Conservation (phyloP, 495 filamentous ascomycete species). For the Annulohypoxylon stygium region DNA sequence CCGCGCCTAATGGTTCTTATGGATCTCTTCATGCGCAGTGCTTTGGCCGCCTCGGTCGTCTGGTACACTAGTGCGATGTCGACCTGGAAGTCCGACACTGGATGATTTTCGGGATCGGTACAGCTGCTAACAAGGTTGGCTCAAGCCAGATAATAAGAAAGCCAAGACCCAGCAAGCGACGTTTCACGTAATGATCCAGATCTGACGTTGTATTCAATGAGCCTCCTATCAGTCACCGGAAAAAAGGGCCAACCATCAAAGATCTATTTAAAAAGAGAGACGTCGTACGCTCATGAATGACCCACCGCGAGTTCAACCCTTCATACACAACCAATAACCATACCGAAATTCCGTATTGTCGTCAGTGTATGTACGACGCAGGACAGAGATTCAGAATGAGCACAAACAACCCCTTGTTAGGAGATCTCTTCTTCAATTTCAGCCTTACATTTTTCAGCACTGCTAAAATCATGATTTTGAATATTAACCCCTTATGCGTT, state of each 20-base stretch:
- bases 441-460: conserved; percentile 30
- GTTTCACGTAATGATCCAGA: conserved; percentile 35
- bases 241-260: conserved; percentile 22
- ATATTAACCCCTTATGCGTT: conserved; percentile 17
- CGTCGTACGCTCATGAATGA: not conserved
- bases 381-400: not conserved
- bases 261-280: conserved; percentile 7
- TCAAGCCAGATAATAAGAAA: conserved; percentile 25
- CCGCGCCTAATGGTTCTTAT: not conserved
- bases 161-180: conserved; percentile 30
- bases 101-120: conserved; percentile 26
- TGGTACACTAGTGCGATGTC: not conserved
- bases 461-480: conserved; percentile 12
- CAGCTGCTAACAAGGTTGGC: conserved; percentile 33
- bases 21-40: conserved; percentile 16
- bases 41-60: conserved; percentile 23
- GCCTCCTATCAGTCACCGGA: conserved; percentile 39
- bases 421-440: conserved; percentile 18
- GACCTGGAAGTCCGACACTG: conserved; percentile 3
- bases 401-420: conserved; percentile 20
- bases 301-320: not conserved
- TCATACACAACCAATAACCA: not conserved
- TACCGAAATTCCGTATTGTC: not conserved
- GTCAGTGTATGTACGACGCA: not conserved
- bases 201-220: conserved; percentile 43